A percentile compares a stretch with the other conserved stretches of the same genome.
phyloP scores from a whole-genome alignment of 768 basidiomycete genomes.

The Cystobasidiopsis lactophilus region DNA sequence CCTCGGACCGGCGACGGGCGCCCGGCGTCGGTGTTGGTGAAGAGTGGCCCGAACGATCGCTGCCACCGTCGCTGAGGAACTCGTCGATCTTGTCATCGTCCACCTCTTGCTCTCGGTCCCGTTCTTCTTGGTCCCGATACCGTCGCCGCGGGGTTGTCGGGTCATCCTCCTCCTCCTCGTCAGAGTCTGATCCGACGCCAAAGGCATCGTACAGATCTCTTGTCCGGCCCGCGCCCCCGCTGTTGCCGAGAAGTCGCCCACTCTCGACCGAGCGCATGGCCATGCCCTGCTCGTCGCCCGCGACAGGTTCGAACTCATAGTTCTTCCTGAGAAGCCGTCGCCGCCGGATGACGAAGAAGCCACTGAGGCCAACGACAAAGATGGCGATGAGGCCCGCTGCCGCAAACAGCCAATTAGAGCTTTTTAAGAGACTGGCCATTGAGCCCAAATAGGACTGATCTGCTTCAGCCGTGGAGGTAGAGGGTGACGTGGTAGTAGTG shows the following conservation, averaged over 20 bases:
- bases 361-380: constrained; percentile 43
- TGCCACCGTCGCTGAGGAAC: neutral
- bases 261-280: constrained; percentile 49
- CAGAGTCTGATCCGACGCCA: constrained; percentile 17
- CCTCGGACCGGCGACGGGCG: no score
- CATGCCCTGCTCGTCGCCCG: constrained; percentile 41
- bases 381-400: constrained; percentile 56
- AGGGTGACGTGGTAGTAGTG: constrained; percentile 13
- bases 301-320: constrained; percentile 21
- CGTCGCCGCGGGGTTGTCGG: neutral
- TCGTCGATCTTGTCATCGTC: neutral
- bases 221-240: constrained; percentile 29
- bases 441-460: constrained; percentile 43
- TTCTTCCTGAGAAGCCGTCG: constrained; percentile 21
- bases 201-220: constrained; percentile 94
- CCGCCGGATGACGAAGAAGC: constrained; percentile 63
- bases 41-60: no score
- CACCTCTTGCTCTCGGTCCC: no score
- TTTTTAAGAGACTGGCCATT: constrained; percentile 47
- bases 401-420: constrained; percentile 73
- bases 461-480: constrained; percentile 29
- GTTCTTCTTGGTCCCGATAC: no score
- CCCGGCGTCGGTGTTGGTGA: no score
- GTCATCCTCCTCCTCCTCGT: constrained; percentile 16
- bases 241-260: constrained; percentile 18